Conservation (phyloP, 345 rosid genomes). For the Ceriops decandra region DNA sequence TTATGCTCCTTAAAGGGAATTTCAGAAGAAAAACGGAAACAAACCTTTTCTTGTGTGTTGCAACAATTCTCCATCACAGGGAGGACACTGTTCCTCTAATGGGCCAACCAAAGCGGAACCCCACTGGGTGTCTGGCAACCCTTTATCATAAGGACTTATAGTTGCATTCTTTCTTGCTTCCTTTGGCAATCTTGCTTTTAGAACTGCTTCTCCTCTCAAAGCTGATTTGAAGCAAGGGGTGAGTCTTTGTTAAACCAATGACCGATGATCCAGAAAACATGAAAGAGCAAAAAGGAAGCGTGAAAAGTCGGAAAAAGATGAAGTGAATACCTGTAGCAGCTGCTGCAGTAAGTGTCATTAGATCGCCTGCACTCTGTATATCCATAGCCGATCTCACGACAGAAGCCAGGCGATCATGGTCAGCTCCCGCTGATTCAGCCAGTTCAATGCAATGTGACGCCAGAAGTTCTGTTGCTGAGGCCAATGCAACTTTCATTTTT, state of each 20-base stretch:
- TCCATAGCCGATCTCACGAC: conserved; percentile 80
- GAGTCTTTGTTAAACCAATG: not conserved
- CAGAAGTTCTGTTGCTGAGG: conserved; percentile 83
- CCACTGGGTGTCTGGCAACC: conserved; percentile 45
- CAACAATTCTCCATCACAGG: conserved; percentile 66
- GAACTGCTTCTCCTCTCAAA: conserved; percentile 85
- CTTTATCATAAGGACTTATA: conserved; percentile 70
- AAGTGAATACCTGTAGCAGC: conserved; percentile 81
- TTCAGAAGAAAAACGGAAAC: not conserved
- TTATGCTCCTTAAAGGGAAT: not conserved
- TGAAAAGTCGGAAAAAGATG: not conserved
- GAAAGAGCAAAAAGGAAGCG: not conserved
- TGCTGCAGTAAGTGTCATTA: conserved; percentile 87
- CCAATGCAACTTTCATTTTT: conserved; percentile 68
- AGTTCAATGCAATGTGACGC: conserved; percentile 87
- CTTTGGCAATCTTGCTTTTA: conserved; percentile 69
- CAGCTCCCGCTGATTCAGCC: conserved; percentile 77
- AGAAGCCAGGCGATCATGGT: conserved; percentile 60
- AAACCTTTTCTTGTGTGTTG: conserved; percentile 70
- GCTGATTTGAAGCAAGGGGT: conserved; percentile 35
- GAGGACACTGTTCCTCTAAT: conserved; percentile 37
- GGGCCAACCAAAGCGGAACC: conserved; percentile 34
- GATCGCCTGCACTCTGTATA: conserved; percentile 73
- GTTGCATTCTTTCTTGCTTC: conserved; percentile 86
- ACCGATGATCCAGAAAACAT: not conserved